Conservation (phyloP, 2,329 filamentous ascomycete genomes). For the Diaporthe nobilis region DNA sequence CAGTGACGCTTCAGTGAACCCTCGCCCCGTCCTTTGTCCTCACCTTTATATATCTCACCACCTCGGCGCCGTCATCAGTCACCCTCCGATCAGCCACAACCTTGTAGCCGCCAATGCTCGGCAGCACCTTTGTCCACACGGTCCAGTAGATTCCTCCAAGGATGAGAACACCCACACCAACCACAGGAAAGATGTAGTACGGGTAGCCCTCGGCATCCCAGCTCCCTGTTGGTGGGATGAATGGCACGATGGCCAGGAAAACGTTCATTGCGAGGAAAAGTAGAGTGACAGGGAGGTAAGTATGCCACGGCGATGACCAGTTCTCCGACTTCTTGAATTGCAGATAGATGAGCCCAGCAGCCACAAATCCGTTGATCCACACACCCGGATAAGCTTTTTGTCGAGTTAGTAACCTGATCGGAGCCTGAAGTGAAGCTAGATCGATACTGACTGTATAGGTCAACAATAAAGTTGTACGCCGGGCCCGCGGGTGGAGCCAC, state of each 20-base stretch:
- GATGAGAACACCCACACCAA: conserved; percentile 65
- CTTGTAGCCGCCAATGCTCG: conserved; percentile 63
- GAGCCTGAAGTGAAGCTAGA: too few species aligned
- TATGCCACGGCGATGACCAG: conserved; percentile 68
- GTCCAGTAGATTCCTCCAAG: conserved; percentile 67
- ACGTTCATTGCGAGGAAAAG: conserved; percentile 66
- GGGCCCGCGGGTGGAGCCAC: conserved; percentile 76
- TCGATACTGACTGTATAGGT: conserved; percentile 55
- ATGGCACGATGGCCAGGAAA: conserved; percentile 67
- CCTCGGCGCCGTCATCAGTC: conserved; percentile 56
- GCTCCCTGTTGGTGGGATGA: conserved; percentile 65
- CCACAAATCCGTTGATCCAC: conserved; percentile 68
- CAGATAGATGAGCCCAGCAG: conserved; percentile 65
- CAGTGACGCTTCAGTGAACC: neutral
- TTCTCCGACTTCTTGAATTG: conserved; percentile 64
- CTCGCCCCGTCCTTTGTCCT: conserved; percentile 21
- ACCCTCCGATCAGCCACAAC: conserved; percentile 60
- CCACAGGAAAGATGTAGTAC: conserved; percentile 70
- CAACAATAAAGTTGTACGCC: conserved; percentile 77
- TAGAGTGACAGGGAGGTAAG: conserved; percentile 61
- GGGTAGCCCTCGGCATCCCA: conserved; percentile 65
- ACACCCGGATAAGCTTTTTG: conserved; percentile 60
- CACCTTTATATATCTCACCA: conserved; percentile 56
- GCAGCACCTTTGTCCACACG: conserved; percentile 66
- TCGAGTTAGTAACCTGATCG: neutral